phyloP scores from a whole-genome alignment of 495 filamentous ascomycete species.

The Penicillium robsamsonii region DNA sequence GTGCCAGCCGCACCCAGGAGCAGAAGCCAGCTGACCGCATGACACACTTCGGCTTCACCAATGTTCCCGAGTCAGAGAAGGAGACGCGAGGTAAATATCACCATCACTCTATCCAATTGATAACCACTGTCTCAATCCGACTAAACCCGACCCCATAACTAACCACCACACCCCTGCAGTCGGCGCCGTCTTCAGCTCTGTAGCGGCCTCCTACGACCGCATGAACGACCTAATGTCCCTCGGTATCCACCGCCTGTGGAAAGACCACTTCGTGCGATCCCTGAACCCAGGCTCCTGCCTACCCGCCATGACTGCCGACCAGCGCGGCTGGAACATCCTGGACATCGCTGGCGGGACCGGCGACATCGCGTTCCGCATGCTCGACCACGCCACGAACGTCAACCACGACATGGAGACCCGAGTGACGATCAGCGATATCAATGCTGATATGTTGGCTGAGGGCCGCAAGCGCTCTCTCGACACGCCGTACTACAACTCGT shows the following conservation, averaged over 20 bases:
- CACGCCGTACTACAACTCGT: slow-evolving; percentile 56
- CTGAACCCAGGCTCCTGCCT: slow-evolving; percentile 80
- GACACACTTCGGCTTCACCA: slow-evolving; percentile 94
- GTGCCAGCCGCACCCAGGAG: slow-evolving; percentile 46
- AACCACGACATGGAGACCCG: slow-evolving; percentile 74
- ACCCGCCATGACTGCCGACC: slow-evolving; percentile 39
- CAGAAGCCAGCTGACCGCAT: slow-evolving; percentile 53
- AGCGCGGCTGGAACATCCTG: slow-evolving; percentile 73
- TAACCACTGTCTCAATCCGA: background rate
- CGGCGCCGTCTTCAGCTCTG: slow-evolving; percentile 88
- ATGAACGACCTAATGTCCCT: slow-evolving; percentile 99
- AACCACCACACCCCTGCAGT: slow-evolving; percentile 49
- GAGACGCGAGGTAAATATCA: slow-evolving; percentile 59
- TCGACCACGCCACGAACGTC: slow-evolving; percentile 81
- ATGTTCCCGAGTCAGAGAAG: slow-evolving; percentile 80
- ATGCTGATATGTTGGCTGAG: slow-evolving; percentile 87
- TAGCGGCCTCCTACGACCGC: slow-evolving; percentile 84
- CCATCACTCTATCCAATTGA: background rate
- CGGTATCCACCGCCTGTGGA: slow-evolving; percentile 95
- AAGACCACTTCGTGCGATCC: slow-evolving; percentile 93
- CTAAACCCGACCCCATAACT: slow-evolving; percentile 8
- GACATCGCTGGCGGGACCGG: slow-evolving; percentile 97
- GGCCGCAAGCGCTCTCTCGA: slow-evolving; percentile 69
- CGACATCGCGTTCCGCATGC: slow-evolving; percentile 96
- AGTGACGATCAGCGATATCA: slow-evolving; percentile 93